These are phyloP conservation scores for Luvunga scandens DNA, from an alignment of 345 rosid genomes.

Conservation along the genomic window DNA sequence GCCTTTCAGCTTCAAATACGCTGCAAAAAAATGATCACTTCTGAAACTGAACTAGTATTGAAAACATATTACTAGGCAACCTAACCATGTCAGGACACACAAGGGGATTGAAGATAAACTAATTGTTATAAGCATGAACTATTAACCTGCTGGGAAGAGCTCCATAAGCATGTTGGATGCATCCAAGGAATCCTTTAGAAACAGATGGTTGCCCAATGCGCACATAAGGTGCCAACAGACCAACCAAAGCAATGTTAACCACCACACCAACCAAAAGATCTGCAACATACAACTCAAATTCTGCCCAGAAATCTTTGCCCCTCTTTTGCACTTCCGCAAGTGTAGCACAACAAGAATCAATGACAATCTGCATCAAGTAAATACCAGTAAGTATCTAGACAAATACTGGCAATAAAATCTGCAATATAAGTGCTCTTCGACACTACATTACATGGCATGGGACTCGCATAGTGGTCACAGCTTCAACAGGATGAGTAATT, in stretches of 20 bases:
- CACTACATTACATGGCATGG: neutral
- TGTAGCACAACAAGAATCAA: conserved; percentile 89
- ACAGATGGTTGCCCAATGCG: conserved; percentile 70
- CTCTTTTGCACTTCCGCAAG: conserved; percentile 92
- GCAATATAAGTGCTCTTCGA: neutral
- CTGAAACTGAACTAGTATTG: neutral
- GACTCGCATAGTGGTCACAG: too few species aligned
- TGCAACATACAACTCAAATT: conserved; percentile 89
- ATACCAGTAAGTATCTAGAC: neutral
- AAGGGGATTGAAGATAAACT: neutral
- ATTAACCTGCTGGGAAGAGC: conserved; percentile 93
- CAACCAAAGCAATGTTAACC: conserved; percentile 81
- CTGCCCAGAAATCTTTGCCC: conserved; percentile 92
- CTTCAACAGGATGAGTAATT: neutral
- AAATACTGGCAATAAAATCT: neutral
- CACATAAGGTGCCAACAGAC: conserved; percentile 92
- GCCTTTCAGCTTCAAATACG: conserved; percentile 86
- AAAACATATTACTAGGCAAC: neutral
- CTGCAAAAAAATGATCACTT: conserved; percentile 35
- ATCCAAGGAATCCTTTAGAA: conserved; percentile 64
- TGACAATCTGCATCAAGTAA: conserved; percentile 61
- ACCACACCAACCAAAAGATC: conserved; percentile 89
- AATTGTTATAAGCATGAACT: neutral
- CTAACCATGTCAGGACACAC: neutral
- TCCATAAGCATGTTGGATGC: conserved; percentile 60